Evolutionary conservation across 1,284 basidiomycete species (phyloP), one percentile per base, ranked within the genome.

Genomic region (Fomitopsis palustris): DNA sequence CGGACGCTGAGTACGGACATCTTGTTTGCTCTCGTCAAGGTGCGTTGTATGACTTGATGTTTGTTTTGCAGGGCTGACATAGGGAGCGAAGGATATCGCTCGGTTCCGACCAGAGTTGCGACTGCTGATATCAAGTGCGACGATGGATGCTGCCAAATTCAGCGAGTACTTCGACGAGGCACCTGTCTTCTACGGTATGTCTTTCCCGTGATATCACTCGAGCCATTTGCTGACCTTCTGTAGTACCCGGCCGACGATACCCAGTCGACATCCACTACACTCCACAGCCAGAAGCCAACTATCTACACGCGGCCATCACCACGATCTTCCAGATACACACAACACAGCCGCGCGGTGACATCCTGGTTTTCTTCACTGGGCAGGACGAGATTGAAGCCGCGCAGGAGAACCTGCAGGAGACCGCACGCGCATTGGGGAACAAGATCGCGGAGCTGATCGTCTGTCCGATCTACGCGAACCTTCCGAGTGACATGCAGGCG

Each of bases 371-470:
- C 77, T 81, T 99, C 52, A 99, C 97, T 0, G 97, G 97, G 65
- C 97, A 99, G 82, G 97, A 99, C 73, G 97, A 99, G 76, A 99
- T 99, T 63, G 97, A 99, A 74, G 92, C 94, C 1, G 96, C 95
- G 23, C 91, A 93, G 56, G 96, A 99, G 77, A 98, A 94, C 70
- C 76, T 99, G 49, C 90, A 93, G 71, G 96, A 99, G 76, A 99
- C 97, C 0, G 90, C 95, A 42, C 87, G 94, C 31, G 92, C 96
- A 0, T 78, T 99, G 0, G 96, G 96, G 21, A 97, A 98, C 78
- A 98, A 98, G 77, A 92, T 99, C 43, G 85, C 88, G 8, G 97
- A 99, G 70, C 82, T 99, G 56, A 89, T 99, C 59, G 85, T 99
- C 55, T 98, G 95, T 70, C 97, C 97, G 0, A 98, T 99, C 65